phyloP scores from a whole-genome alignment of 495 filamentous ascomycete genomes.

The Aspergillus haitiensis region DNA sequence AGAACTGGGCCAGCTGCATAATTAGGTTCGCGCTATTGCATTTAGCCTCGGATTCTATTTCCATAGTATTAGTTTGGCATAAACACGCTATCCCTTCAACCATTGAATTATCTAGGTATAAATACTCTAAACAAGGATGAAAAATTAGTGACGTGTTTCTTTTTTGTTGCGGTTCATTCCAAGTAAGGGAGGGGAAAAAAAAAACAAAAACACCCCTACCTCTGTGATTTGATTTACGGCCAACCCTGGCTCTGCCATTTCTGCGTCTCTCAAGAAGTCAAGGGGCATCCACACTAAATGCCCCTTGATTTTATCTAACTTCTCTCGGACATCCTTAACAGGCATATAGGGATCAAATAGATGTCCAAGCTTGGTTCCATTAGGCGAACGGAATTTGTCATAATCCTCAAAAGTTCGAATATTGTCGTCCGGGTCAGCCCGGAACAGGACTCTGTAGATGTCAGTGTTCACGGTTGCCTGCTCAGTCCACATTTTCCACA shows the following conservation, averaged over 20 bases:
- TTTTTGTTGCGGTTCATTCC: not conserved
- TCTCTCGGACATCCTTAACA: constrained; percentile 64
- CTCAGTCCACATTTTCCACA: constrained; percentile 84
- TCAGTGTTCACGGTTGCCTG: constrained; percentile 77
- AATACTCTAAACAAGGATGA: not conserved
- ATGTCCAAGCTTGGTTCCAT: constrained; percentile 75
- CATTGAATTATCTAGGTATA: not conserved
- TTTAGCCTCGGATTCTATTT: too few relatives aligned
- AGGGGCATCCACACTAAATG: constrained; percentile 97
- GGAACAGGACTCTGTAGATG: constrained; percentile 85
- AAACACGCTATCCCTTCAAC: too few relatives aligned
- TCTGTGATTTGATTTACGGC: constrained; percentile 72
- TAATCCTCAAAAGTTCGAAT: constrained; percentile 90
- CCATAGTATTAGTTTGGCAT: too few relatives aligned
- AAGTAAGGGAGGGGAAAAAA: not conserved
- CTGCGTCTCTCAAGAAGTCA: constrained; percentile 77
- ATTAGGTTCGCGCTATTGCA: too few relatives aligned
- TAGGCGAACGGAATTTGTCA: constrained; percentile 67
- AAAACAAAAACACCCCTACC: constrained; percentile 37
- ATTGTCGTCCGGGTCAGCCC: constrained; percentile 86
- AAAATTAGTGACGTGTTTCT: not conserved
- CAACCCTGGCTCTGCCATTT: constrained; percentile 88
- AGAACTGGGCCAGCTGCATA: too few relatives aligned
- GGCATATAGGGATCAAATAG: constrained; percentile 76
- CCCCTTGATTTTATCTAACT: constrained; percentile 77